A percentile compares a stretch with the other conserved stretches of the same genome.
Conservation (phyloP, 345 rosid species). For the Ailanthus altissimus region DNA sequence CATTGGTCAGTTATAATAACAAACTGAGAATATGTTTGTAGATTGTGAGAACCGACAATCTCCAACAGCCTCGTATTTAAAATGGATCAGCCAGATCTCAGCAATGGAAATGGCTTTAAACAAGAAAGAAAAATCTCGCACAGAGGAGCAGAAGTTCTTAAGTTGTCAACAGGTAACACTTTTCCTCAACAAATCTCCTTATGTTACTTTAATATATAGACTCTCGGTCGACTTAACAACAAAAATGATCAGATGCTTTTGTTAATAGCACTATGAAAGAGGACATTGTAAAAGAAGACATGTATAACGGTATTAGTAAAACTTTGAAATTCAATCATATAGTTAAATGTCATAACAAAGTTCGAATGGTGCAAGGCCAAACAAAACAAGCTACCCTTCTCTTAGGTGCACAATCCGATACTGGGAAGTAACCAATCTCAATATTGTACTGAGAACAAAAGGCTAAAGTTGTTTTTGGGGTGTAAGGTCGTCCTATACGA, state of each 20-base stretch:
- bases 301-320: neutral
- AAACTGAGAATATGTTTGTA: neutral
- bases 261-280: neutral
- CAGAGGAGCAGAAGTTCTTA: no score
- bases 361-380: neutral
- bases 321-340: neutral
- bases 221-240: neutral
- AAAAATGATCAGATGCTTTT: neutral
- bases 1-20: no score
- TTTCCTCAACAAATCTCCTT: neutral
- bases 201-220: neutral
- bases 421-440: no score
- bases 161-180: no score
- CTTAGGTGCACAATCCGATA: neutral
- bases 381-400: neutral
- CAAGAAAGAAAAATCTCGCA: no score
- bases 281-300: neutral
- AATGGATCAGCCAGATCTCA: neutral
- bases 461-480: conserved; percentile 45
- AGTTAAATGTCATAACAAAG: neutral
- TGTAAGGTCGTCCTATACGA: conserved; percentile 53
- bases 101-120: neutral
- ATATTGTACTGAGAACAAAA: conserved; percentile 71
- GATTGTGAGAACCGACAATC: neutral
- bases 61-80: neutral